phyloP scores from a whole-genome alignment of 768 basidiomycete genomes.

The Agaricus subrufescens region DNA sequence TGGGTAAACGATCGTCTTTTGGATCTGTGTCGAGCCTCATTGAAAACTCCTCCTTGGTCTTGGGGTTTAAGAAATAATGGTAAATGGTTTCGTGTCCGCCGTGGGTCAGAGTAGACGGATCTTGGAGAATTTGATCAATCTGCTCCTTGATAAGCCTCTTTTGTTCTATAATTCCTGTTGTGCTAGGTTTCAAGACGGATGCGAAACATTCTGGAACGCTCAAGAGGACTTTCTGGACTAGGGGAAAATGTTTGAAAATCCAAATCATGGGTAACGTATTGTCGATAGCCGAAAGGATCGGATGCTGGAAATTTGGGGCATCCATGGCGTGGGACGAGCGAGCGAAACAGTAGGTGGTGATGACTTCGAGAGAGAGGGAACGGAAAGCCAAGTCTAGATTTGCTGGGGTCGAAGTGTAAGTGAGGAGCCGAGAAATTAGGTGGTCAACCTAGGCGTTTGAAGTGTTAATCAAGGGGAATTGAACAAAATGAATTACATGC shows the following conservation, averaged over 20 bases:
- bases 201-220: conserved; percentile 29
- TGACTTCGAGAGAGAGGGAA: conserved; percentile 32
- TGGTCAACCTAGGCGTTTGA: conserved; percentile 24
- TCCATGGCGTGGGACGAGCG: conserved; percentile 24
- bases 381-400: conserved; percentile 36
- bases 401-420: conserved; percentile 17
- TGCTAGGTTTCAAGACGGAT: conserved; percentile 28
- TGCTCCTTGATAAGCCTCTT: conserved; percentile 28
- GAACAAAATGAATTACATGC: conserved; percentile 14
- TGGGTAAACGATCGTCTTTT: neutral
- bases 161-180: conserved; percentile 28
- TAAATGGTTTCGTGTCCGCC: conserved; percentile 33
- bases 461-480: neutral
- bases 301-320: conserved; percentile 28
- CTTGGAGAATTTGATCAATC: conserved; percentile 28
- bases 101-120: conserved; percentile 24
- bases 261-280: conserved; percentile 31
- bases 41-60: neutral
- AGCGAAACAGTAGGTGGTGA: conserved; percentile 35
- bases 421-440: conserved; percentile 22
- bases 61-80: conserved; percentile 29
- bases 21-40: neutral
- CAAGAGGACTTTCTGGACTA: conserved; percentile 24
- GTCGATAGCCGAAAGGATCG: conserved; percentile 28
- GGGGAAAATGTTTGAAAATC: conserved; percentile 33